Base-by-base conservation (phyloP, 2,329 filamentous ascomycete genomes). In the Simplicillium aogashimaense region DNA sequence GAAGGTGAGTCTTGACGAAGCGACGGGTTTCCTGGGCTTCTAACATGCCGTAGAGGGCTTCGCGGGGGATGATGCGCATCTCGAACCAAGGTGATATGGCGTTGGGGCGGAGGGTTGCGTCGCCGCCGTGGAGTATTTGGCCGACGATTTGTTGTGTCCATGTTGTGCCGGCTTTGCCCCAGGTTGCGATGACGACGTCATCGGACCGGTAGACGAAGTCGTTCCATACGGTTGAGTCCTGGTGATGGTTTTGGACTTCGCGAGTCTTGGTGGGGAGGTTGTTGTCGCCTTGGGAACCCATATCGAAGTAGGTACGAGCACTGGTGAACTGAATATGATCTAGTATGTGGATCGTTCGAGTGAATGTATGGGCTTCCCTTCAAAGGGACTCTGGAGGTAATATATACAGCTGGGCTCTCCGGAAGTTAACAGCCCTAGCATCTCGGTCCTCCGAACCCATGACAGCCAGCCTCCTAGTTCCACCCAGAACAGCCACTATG, bases 121-220 rank as follows among this genome's bases (percentile, higher is more conserved):
- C 7, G 36, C 39, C 43, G 15, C 29, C 7, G 5, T 32, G 12
- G 9, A 42, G 30, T 3, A 44, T 33, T 33, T 44, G 43, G 17
- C 30, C n/a, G 3, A 44, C 43, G 32, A 44, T 44, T 25, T 44
- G 43, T 34, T 44, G 43, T 31, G 36, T 44, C 43, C 43, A 44
- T 10, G 43, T 44, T 8, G 43, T 44, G 4, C 43, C 43, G 7
- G 36, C 33, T 33, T 42, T 44, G 16, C 36, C 31, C 10, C 29
- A 42, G 9, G 43, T 44, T 4, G 39, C 11, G 17, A 44, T 41
- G 20, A 44, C 18, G 18, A 44, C 39, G 18, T 44, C 43, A 31
- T 44, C 39, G 16, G 36, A 29, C n/a, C 43, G 20, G 15, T 39
- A 37, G 15, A 29, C 11, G 17, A 44, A 30, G n/a, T 39, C 33